Percentiles rank a stretch among this genome's conserved stretches.
phyloP scores from a whole-genome alignment of 1,284 basidiomycete genomes.

The Fistulinella cinereoalba region DNA sequence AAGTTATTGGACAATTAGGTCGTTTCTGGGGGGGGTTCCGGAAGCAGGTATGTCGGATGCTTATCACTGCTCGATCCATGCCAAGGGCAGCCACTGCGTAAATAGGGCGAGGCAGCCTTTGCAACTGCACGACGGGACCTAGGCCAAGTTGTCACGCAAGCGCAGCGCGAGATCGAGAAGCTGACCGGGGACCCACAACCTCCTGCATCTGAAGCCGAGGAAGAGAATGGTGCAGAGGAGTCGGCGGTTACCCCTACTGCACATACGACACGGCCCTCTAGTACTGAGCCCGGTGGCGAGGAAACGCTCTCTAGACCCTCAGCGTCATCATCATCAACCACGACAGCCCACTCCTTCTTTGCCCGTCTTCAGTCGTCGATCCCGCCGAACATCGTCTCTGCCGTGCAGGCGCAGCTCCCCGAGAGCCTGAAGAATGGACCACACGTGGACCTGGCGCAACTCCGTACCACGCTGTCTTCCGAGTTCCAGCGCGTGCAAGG shows the following conservation, averaged over 20 bases:
- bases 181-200: constrained; percentile 38
- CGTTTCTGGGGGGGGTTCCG: constrained; percentile 87
- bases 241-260: constrained; percentile 23
- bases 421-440: constrained; percentile 62
- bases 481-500: constrained; percentile 76
- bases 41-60: constrained; percentile 63
- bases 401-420: constrained; percentile 65
- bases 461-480: constrained; percentile 60
- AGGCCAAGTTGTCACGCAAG: constrained; percentile 73
- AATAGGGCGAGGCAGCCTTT: constrained; percentile 72
- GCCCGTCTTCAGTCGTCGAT: constrained; percentile 69
- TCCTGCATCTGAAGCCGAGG: constrained; percentile 5
- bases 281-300: constrained; percentile 20
- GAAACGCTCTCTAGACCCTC: constrained; percentile 15
- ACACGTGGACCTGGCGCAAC: constrained; percentile 62
- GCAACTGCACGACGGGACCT: constrained; percentile 76
- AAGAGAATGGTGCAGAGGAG: constrained; percentile 18
- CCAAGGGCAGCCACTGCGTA: constrained; percentile 5
- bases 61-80: not conserved
- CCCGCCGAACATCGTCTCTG: constrained; percentile 67
- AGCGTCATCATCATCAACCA: constrained; percentile 14
- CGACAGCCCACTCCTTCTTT: constrained; percentile 51
- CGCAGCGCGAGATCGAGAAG: constrained; percentile 76
- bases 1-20: constrained; percentile 82
- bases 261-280: constrained; percentile 24